Base-by-base conservation (phyloP, 208 protist genomes). In the Crithidia thermophila region DNA sequence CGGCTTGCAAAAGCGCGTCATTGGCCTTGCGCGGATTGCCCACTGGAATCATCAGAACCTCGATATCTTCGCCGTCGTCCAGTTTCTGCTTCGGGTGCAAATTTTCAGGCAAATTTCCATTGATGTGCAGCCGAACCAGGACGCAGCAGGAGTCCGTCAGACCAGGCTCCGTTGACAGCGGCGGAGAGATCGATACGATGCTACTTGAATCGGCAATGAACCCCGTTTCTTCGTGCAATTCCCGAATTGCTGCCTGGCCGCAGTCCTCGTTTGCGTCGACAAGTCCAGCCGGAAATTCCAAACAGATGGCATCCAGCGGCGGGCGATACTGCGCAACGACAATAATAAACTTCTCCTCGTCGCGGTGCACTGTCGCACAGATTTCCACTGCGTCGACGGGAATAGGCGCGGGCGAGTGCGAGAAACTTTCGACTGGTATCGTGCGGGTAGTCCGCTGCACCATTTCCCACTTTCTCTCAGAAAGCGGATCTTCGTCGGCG, bases 261-360 rank as follows among this genome's bases (percentile, higher is more conserved):
- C 79, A 59, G 58, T 63, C 74, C 71, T 96, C 91, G 13, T 65
- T 72, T 1, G 50, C 67, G 39, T 96, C 87, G 18, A 96, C 68
- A 49, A 96, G 75, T 3, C 91, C 91, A 16, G 88, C 85, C 16
- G 91, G 91, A 77, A 96, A 94, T 46, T 96, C 88, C 16, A 94
- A 36, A 11, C 71, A 73, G 4, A 91, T 33, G 8, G 74, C 67
- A 74, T 91, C 86, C 20, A 96, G 21, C 2, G 91, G 86, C 8
- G 88, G 87, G 23, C 91, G 81, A 74, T 93, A 96, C 51, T 96
- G 91, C 20, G 76, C 76, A 50, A 96, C 84, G 4, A 96, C 67
- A 58, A 96, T 79, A 30, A 94, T 47, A 56, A 79, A 90, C 27
- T 49, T 65, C 28, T 77, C 55, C 2, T 53, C 40, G 7, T n/a